A percentile compares a stretch with the other conserved stretches of the same genome.
These are phyloP conservation scores for Fennellomyces sp. DNA, from an alignment of 371 early-diverging fungal genomes.

Conservation along the genomic window DNA sequence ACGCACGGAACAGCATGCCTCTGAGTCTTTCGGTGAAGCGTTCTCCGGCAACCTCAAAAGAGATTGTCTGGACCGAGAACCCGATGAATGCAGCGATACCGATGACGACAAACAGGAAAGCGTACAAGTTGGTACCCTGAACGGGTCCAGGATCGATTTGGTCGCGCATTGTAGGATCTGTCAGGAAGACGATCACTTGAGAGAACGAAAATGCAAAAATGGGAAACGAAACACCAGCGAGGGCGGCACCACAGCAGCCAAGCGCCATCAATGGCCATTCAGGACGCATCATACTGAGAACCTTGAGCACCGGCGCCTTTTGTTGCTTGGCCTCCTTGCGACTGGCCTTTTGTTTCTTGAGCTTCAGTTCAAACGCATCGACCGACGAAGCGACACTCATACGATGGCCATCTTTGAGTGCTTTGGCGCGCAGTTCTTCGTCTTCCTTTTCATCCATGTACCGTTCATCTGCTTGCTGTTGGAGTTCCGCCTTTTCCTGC, in stretches of 20 bases:
- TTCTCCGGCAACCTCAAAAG: constrained; percentile 60
- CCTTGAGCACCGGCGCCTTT: constrained; percentile 50
- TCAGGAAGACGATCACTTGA: constrained; percentile 28
- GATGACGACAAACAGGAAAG: constrained; percentile 76
- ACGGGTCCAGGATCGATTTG: constrained; percentile 35
- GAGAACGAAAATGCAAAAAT: constrained; percentile 51
- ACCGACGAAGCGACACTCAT: constrained; percentile 28
- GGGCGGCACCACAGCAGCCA: constrained; percentile 48
- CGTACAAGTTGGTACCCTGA: constrained; percentile 69
- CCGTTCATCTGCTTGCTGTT: constrained; percentile 9
- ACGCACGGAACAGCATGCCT: constrained; percentile 56
- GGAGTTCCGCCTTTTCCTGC: constrained; percentile 43
- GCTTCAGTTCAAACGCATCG: constrained; percentile 52
- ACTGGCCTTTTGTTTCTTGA: constrained; percentile 45
- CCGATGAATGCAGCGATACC: constrained; percentile 56
- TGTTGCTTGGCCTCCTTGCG: constrained; percentile 43
- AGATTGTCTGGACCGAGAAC: constrained; percentile 35
- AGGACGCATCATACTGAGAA: constrained; percentile 36
- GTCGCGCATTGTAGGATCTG: constrained; percentile 15
- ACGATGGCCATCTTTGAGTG: constrained; percentile 24
- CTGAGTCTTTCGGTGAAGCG: constrained; percentile 66
- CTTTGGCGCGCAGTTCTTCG: background rate
- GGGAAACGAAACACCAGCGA: constrained; percentile 66
- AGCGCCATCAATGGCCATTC: constrained; percentile 41
- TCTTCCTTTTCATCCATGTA: background rate